phyloP scores from a whole-genome alignment of 2,329 filamentous ascomycete species.

The Cercospora sp. region DNA sequence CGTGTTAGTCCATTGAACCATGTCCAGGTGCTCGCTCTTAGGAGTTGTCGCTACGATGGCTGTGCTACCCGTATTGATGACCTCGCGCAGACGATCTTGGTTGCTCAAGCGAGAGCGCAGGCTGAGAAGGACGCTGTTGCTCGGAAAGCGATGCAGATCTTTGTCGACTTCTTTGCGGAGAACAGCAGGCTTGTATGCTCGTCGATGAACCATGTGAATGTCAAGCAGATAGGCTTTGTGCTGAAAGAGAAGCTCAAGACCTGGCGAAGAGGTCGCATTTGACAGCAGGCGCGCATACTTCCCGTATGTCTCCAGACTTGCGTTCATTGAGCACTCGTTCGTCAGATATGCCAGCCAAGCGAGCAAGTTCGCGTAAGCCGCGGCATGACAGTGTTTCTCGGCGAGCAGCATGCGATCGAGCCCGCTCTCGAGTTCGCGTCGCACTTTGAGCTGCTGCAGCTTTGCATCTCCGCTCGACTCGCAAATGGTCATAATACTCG shows the following conservation, averaged over 20 bases:
- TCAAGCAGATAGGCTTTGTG: slow-evolving; percentile 66
- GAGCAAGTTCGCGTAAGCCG: slow-evolving; percentile 61
- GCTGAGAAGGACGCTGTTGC: slow-evolving; percentile 73
- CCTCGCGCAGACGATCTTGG: slow-evolving; percentile 72
- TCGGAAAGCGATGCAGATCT: slow-evolving; percentile 67
- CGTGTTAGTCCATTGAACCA: slow-evolving; percentile 57
- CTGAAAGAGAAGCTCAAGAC: slow-evolving; percentile 66
- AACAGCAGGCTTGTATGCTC: slow-evolving; percentile 67
- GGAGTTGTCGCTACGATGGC: slow-evolving; percentile 24
- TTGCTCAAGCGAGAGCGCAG: slow-evolving; percentile 74
- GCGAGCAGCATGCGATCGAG: slow-evolving; percentile 60
- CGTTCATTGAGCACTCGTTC: slow-evolving; percentile 37
- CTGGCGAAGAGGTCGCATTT: slow-evolving; percentile 35
- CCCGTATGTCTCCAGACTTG: slow-evolving; percentile 45
- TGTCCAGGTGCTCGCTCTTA: slow-evolving; percentile 27
- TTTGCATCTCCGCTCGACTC: slow-evolving; percentile 3
- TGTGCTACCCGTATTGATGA: slow-evolving; percentile 53
- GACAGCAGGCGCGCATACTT: slow-evolving; percentile 42
- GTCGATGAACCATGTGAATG: slow-evolving; percentile 62
- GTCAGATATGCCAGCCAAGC: slow-evolving; percentile 69
- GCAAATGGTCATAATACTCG: slow-evolving; percentile 8
- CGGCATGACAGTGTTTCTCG: slow-evolving; percentile 52
- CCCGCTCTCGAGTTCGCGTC: slow-evolving; percentile 55
- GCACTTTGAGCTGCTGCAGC: slow-evolving; percentile 50
- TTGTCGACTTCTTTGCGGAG: slow-evolving; percentile 63